Base-by-base conservation (phyloP, 192 early-diverging fungal species). In the Thamnidium elegans region DNA sequence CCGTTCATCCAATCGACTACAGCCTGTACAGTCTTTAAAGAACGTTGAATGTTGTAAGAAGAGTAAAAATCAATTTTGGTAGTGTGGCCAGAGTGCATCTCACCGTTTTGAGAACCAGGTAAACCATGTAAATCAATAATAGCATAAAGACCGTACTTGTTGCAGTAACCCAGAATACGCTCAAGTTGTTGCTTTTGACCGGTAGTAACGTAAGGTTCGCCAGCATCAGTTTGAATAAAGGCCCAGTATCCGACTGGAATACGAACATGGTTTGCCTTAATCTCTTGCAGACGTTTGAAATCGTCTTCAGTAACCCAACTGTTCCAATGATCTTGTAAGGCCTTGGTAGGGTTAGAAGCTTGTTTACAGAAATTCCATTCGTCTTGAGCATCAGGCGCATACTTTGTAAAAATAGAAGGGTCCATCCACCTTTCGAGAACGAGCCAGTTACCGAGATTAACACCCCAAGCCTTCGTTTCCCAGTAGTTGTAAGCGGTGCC, bases 161-260 rank as follows among this genome's bases (percentile, higher is more conserved):
- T 56, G 48, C 69, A 71, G 36, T 71, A 71, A 19, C 69, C 69
- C 14, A 71, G 45, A 56, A 71, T 71, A 59, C 69, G 69, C 20
- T 71, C 31, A 48, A 71, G 54, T 31, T 64, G 62, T 14, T 54
- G 50, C 44, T 80, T 75, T 50, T 76, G 74, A 45, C 82, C 84
- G 73, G 77, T 84, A 51, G 80, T 68, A 4, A 84, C 79, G 20
- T 68, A 86, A 9, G 84, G 84, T 66, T 86, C 84, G 11, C 83
- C 83, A 42, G 78, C 68, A 63, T 74, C 75, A 11, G 79, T 69
- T 8, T 75, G 72, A 14, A 84, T 78, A 72, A 86, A 81, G 61
- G 79, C 82, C 84, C 84, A 86, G 58, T 84, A 80, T 3, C 84
- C 84, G 2, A 86, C 64, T n/a, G 84, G 84, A 4, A 86, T 80